phyloP scores from a whole-genome alignment of 73 alveolate genomes.

The Stentor roeselii region DNA sequence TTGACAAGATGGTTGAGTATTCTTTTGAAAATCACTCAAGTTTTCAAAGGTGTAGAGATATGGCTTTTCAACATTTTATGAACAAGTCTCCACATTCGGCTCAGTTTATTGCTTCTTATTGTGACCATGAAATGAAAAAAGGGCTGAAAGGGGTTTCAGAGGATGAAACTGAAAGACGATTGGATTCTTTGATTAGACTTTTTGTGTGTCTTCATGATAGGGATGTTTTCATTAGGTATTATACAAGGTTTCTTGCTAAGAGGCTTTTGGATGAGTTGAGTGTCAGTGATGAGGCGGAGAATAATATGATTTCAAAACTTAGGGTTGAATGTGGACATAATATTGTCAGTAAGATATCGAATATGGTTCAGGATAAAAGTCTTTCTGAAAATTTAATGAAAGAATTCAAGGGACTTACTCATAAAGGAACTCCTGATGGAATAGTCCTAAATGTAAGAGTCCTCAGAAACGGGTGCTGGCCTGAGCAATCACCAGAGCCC shows the following conservation, averaged over 20 bases:
- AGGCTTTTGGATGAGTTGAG: constrained; percentile 66
- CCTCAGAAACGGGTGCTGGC: constrained; percentile 70
- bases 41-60: constrained; percentile 64
- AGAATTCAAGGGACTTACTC: constrained; percentile 53
- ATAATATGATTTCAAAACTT: constrained; percentile 63
- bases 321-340: constrained; percentile 77
- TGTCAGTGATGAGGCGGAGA: constrained; percentile 66
- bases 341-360: constrained; percentile 61
- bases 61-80: constrained; percentile 62
- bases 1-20: constrained; percentile 69
- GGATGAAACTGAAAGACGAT: constrained; percentile 55
- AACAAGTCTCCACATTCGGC: constrained; percentile 69
- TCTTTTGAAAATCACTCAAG: constrained; percentile 67
- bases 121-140: constrained; percentile 71
- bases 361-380: constrained; percentile 81
- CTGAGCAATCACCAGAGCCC: constrained; percentile 58
- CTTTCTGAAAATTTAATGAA: constrained; percentile 52
- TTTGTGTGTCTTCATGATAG: constrained; percentile 74
- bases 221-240: constrained; percentile 65
- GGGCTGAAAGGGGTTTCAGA: constrained; percentile 77
- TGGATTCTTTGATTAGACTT: constrained; percentile 73
- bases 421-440: constrained; percentile 32
- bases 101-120: constrained; percentile 72
- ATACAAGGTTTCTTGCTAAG: constrained; percentile 56
- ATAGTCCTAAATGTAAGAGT: constrained; percentile 52